These are phyloP conservation scores for Papiliotrema nemorosa DNA, from an alignment of 1,284 basidiomycete species.

Conservation along the genomic window DNA sequence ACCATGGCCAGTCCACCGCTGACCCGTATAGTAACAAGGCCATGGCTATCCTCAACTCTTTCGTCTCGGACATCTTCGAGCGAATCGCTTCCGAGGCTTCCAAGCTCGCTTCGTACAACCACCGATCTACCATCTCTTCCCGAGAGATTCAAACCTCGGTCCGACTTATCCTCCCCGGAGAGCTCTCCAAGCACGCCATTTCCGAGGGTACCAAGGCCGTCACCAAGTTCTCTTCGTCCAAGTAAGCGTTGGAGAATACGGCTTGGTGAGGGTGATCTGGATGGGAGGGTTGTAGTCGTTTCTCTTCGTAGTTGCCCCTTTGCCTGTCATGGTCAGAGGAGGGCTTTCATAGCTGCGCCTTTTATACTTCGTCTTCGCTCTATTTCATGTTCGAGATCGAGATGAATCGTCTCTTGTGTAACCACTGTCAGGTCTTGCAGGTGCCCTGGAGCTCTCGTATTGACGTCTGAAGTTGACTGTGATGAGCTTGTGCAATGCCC, in stretches of 20 bases:
- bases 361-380: conserved; percentile 1
- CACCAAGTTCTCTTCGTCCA: conserved; percentile 57
- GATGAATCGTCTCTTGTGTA: background rate
- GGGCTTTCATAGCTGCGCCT: background rate
- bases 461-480: too few relatives aligned
- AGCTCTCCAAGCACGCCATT: conserved; percentile 77
- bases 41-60: conserved; percentile 91
- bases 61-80: conserved; percentile 91
- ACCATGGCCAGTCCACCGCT: background rate
- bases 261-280: background rate
- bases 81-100: conserved; percentile 86
- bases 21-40: conserved; percentile 78
- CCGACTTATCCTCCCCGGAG: conserved; percentile 83
- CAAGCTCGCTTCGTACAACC: conserved; percentile 86
- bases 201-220: conserved; percentile 64
- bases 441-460: too few relatives aligned
- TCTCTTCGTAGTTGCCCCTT: background rate
- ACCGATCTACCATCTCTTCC: conserved; percentile 91
- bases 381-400: background rate
- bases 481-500: too few relatives aligned
- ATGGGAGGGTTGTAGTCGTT: background rate
- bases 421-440: too few relatives aligned
- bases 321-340: too few relatives aligned
- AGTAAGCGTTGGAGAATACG: conserved; percentile 43
- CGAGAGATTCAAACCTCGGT: conserved; percentile 91